A percentile compares a stretch with the other conserved stretches of the same genome.
These are phyloP conservation scores for Penicillium sp. DNA, from an alignment of 2,329 filamentous ascomycete genomes.

Conservation along the genomic window DNA sequence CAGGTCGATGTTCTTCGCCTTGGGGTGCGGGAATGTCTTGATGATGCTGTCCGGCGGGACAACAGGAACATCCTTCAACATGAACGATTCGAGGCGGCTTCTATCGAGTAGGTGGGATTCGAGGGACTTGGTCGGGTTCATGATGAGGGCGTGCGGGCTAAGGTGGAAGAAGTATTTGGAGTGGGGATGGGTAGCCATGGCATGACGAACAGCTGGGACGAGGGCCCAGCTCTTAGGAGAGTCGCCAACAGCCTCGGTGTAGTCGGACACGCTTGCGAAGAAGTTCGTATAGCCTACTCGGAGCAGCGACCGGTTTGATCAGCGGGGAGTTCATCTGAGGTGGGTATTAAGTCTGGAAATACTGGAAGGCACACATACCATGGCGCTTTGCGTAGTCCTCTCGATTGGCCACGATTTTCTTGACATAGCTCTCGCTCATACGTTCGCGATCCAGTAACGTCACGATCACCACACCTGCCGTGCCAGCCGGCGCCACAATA, in stretches of 20 bases:
- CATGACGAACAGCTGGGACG: slow-evolving; percentile 83
- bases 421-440: slow-evolving; percentile 65
- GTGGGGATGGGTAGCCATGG: slow-evolving; percentile 74
- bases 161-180: slow-evolving; percentile 83
- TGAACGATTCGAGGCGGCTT: slow-evolving; percentile 66
- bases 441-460: slow-evolving; percentile 72
- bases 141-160: slow-evolving; percentile 80
- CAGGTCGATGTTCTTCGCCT: slow-evolving; percentile 72
- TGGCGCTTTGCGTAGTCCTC: slow-evolving; percentile 80
- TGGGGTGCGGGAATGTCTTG: slow-evolving; percentile 83
- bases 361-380: slow-evolving; percentile 65
- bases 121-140: slow-evolving; percentile 71
- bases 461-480: slow-evolving; percentile 68
- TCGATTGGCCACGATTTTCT: slow-evolving; percentile 76
- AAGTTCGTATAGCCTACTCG: slow-evolving; percentile 76
- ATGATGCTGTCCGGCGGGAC: slow-evolving; percentile 97
- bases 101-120: slow-evolving; percentile 68
- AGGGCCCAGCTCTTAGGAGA: slow-evolving; percentile 56
- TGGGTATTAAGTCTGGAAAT: not conserved
- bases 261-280: slow-evolving; percentile 73
- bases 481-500: slow-evolving; percentile 28
- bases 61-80: slow-evolving; percentile 81
- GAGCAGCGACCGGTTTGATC: not conserved
- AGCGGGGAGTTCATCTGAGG: not conserved
- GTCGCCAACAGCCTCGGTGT: slow-evolving; percentile 50